Evolutionary conservation across 257 asterid species (phyloP).

Genomic region (Echium plantagineum): DNA sequence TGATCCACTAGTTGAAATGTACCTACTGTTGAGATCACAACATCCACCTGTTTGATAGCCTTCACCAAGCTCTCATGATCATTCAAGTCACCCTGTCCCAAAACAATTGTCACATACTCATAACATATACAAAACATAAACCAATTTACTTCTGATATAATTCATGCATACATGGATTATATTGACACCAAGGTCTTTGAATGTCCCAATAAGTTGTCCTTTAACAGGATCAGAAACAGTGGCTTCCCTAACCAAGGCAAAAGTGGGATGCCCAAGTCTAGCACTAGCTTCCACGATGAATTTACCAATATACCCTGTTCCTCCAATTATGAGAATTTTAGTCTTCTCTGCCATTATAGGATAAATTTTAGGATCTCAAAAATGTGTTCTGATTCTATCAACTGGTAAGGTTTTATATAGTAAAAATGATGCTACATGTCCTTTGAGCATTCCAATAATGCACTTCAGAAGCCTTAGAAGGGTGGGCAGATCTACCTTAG

Average conservation of each 20-base stretch:
- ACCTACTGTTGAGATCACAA: constrained; percentile 9
- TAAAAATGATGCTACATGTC: too few relatives aligned
- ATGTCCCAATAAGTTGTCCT: constrained; percentile 38
- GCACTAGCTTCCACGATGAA: constrained; percentile 61
- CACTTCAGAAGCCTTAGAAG: too few relatives aligned
- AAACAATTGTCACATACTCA: too few relatives aligned
- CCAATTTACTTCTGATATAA: too few relatives aligned
- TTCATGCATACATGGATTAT: constrained; percentile 34
- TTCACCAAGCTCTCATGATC: constrained; percentile 14
- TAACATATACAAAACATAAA: too few relatives aligned
- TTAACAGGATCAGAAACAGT: constrained; percentile 53
- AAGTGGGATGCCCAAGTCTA: constrained; percentile 69
- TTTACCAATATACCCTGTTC: constrained; percentile 76
- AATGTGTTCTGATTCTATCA: too few relatives aligned
- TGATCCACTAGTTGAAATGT: neutral
- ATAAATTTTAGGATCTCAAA: too few relatives aligned
- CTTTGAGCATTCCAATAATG: too few relatives aligned
- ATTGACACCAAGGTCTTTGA: constrained; percentile 53
- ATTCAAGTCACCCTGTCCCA: constrained; percentile 6
- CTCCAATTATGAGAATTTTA: constrained; percentile 81
- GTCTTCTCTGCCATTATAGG: constrained; percentile 52
- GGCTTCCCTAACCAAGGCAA: constrained; percentile 42
- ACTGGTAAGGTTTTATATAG: too few relatives aligned
- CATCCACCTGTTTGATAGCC: constrained; percentile 10
- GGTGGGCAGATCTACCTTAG: too few relatives aligned